Evolutionary conservation across 305 asterid genomes (phyloP).

Genomic region (Fraxinus greggii): DNA sequence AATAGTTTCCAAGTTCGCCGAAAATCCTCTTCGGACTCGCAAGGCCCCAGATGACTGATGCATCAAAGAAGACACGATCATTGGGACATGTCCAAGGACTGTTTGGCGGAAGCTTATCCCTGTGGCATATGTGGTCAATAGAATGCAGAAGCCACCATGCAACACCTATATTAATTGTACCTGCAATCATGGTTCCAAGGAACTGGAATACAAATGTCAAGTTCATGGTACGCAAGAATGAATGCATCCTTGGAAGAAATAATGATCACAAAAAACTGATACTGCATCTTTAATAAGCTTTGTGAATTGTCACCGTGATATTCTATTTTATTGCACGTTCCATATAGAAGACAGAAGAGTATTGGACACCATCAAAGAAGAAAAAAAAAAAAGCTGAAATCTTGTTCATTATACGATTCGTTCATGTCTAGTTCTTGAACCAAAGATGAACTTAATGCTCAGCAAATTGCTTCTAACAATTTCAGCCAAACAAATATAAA

Average conservation of each 20-base stretch:
- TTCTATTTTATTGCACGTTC: neutral
- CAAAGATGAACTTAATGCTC: neutral
- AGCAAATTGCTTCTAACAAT: neutral
- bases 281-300: neutral
- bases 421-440: neutral
- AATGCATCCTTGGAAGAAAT: neutral
- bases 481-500: neutral
- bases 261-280: neutral
- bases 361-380: neutral
- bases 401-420: neutral
- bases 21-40: constrained; percentile 69
- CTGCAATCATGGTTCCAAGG: constrained; percentile 66
- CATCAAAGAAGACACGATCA: constrained; percentile 69
- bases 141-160: constrained; percentile 76
- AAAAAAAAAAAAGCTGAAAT: neutral
- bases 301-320: neutral
- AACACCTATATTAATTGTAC: constrained; percentile 58
- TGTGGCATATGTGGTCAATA: constrained; percentile 55
- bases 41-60: constrained; percentile 88
- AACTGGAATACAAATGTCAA: constrained; percentile 36
- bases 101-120: constrained; percentile 36
- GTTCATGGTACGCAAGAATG: neutral
- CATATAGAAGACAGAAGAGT: neutral
- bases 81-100: constrained; percentile 83
- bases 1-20: constrained; percentile 58